Evolutionary conservation across 2,329 filamentous ascomycete genomes (phyloP).

Genomic region (Epichloe amarillans): DNA sequence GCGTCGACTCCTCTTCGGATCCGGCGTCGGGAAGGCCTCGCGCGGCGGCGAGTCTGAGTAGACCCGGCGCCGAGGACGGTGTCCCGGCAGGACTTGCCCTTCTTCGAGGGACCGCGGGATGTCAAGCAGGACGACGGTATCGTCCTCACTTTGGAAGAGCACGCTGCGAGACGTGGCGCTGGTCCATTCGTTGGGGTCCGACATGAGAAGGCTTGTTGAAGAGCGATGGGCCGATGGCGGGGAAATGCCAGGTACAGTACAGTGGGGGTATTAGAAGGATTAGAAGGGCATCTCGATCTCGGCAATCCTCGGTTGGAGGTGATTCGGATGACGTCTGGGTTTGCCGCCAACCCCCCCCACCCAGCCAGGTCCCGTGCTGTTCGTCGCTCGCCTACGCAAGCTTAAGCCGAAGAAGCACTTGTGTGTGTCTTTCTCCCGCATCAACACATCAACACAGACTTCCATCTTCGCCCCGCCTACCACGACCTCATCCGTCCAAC

Average conservation of each 20-base stretch:
- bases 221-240: too few species aligned
- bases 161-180: constrained; percentile 13
- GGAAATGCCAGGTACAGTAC: too few species aligned
- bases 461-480: background rate
- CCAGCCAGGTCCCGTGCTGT: background rate
- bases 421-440: background rate
- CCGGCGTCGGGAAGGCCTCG: constrained; percentile 37
- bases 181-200: background rate
- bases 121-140: constrained; percentile 48
- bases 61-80: constrained; percentile 26
- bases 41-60: constrained; percentile 31
- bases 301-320: constrained; percentile 10
- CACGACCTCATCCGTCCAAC: background rate
- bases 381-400: background rate
- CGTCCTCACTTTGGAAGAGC: constrained; percentile 20
- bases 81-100: constrained; percentile 39
- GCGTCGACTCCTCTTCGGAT: constrained; percentile 18
- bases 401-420: constrained; percentile 1
- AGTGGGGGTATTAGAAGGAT: too few species aligned
- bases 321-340: constrained; percentile 6
- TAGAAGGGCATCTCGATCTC: background rate
- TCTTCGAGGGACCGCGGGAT: constrained; percentile 57
- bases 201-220: background rate
- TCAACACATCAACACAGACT: background rate
- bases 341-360: too few species aligned